Conservation (phyloP, 2,329 filamentous ascomycete genomes). For the Pyricularia sp. region DNA sequence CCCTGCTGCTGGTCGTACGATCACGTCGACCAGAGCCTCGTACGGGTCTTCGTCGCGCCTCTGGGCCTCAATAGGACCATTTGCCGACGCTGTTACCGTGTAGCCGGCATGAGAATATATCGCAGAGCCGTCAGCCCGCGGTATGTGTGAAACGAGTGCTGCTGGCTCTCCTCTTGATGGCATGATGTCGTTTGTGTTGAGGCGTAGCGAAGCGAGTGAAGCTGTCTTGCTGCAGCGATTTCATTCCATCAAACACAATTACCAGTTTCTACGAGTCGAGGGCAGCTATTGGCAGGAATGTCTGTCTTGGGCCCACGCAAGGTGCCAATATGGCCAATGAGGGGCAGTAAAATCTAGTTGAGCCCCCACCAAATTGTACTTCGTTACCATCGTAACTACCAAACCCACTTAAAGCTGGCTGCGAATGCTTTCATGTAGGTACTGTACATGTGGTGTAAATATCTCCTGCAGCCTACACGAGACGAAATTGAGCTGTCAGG, state of each 20-base stretch:
- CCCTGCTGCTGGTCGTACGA: slow-evolving; percentile 76
- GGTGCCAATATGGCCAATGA: not conserved
- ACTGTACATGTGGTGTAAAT: too few relatives aligned
- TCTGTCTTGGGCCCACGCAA: not conserved
- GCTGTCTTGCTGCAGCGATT: not conserved
- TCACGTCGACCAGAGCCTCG: slow-evolving; percentile 83
- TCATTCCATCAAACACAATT: not conserved
- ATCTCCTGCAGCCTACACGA: too few relatives aligned
- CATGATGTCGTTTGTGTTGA: not conserved
- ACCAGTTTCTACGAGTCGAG: not conserved
- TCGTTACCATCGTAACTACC: not conserved
- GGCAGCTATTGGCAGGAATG: not conserved
- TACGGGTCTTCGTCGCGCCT: slow-evolving; percentile 86
- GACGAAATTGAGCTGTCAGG: too few relatives aligned
- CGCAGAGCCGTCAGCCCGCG: slow-evolving; percentile 71
- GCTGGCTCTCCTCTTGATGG: slow-evolving; percentile 32
- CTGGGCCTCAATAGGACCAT: slow-evolving; percentile 85
- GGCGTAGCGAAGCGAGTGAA: not conserved
- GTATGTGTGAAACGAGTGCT: slow-evolving; percentile 48
- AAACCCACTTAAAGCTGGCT: too few relatives aligned
- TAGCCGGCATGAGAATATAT: slow-evolving; percentile 69
- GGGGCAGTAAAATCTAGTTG: not conserved
- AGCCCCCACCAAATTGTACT: not conserved
- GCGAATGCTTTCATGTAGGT: too few relatives aligned
- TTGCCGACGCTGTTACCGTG: slow-evolving; percentile 75